Conservation (phyloP, 129 eudicot genomes). For the Pittosporum tobira region DNA sequence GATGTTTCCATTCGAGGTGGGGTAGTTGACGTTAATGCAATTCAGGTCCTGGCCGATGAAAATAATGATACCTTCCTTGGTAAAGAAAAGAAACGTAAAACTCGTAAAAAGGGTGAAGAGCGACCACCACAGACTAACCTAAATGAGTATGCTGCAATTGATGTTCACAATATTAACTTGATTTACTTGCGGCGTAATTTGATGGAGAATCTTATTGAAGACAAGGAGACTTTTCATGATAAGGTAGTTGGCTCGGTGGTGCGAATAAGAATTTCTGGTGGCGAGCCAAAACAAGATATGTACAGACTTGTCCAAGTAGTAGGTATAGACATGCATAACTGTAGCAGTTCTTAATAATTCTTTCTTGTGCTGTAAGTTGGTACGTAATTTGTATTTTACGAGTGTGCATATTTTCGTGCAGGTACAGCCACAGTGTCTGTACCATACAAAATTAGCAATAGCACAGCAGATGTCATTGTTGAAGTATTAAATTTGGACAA, state of each 20-base stretch:
- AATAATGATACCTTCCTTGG: constrained; percentile 21
- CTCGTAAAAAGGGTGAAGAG: constrained; percentile 52
- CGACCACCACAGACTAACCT: constrained; percentile 46
- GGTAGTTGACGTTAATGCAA: constrained; percentile 23
- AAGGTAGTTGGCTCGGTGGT: constrained; percentile 85
- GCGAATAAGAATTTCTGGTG: constrained; percentile 67
- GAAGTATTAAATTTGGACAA: constrained; percentile 85
- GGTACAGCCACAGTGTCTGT: constrained; percentile 60
- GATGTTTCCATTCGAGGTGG: constrained; percentile 31
- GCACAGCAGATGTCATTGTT: constrained; percentile 50
- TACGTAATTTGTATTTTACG: constrained; percentile 4
- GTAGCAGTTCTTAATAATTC: background rate
- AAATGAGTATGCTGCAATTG: constrained; percentile 90
- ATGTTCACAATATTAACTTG: constrained; percentile 79
- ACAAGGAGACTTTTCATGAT: constrained; percentile 50
- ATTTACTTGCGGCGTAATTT: constrained; percentile 68
- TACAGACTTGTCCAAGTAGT: constrained; percentile 84
- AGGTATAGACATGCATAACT: constrained; percentile 44
- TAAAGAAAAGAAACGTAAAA: constrained; percentile 51
- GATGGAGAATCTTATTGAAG: constrained; percentile 62
- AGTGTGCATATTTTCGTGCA: constrained; percentile 21
- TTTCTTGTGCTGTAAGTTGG: background rate
- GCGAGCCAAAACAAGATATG: constrained; percentile 78
- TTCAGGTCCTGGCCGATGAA: constrained; percentile 30
- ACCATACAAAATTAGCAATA: constrained; percentile 61